phyloP scores from a whole-genome alignment of 331 rosid genomes.

The Rhamnella rubrinervis region DNA sequence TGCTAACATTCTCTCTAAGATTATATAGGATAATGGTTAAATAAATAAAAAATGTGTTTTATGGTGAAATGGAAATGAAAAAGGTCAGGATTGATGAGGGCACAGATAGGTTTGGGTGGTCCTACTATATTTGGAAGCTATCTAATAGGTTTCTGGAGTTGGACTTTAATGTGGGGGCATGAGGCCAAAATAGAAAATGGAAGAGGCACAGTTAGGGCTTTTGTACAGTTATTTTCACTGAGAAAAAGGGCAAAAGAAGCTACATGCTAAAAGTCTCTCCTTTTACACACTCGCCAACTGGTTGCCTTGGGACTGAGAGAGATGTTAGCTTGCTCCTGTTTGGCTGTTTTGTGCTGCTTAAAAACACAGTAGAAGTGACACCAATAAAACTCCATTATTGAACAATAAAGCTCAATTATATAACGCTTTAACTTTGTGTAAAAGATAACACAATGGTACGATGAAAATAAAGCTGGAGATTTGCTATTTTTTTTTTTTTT shows the following conservation, averaged over 20 bases:
- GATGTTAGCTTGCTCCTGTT: too few species aligned
- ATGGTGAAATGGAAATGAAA: too few species aligned
- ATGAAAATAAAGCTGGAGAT: neutral
- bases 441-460: neutral
- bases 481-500: neutral
- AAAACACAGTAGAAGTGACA: constrained; percentile 14
- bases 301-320: neutral
- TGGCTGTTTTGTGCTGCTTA: too few species aligned
- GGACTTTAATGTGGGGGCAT: constrained; percentile 8
- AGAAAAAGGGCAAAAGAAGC: constrained; percentile 30
- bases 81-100: too few species aligned
- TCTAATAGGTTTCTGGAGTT: constrained; percentile 42
- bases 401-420: constrained; percentile 16
- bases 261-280: constrained; percentile 26
- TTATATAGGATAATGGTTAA: too few species aligned
- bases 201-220: neutral
- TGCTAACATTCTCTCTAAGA: too few species aligned
- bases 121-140: constrained; percentile 29
- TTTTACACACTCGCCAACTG: neutral
- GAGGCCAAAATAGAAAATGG: constrained; percentile 25
- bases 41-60: too few species aligned
- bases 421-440: neutral
- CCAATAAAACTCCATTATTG: constrained; percentile 23
- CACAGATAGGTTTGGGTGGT: neutral
- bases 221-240: too few species aligned